These are phyloP conservation scores for Inga oerstediana DNA, from an alignment of 306 rosid species.

Conservation along the genomic window DNA sequence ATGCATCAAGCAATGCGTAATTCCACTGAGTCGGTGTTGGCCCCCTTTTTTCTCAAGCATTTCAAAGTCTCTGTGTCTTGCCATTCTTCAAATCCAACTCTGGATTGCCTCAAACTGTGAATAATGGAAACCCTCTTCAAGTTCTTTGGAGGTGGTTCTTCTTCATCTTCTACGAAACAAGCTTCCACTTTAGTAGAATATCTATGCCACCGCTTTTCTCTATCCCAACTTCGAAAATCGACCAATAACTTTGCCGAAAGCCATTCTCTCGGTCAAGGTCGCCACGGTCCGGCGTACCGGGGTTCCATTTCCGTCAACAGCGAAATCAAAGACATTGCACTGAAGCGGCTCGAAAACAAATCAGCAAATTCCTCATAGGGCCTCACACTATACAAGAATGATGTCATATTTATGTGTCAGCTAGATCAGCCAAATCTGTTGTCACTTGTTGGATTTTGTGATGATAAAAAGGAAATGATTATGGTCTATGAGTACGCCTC, in stretches of 20 bases:
- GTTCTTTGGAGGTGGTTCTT: too few relatives aligned
- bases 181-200: not conserved
- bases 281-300: not conserved
- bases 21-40: too few relatives aligned
- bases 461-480: not conserved
- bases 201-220: slow-evolving; percentile 14
- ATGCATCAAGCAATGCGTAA: too few relatives aligned
- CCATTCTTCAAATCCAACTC: too few relatives aligned
- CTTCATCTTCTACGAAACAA: not conserved
- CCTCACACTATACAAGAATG: not conserved
- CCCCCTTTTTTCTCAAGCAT: too few relatives aligned
- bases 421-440: not conserved
- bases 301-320: not conserved
- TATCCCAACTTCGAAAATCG: not conserved
- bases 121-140: not conserved
- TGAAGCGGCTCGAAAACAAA: not conserved
- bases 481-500: not conserved
- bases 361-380: not conserved
- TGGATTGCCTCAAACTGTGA: too few relatives aligned
- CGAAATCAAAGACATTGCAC: not conserved
- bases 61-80: too few relatives aligned
- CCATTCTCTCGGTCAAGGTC: not conserved
- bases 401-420: not conserved
- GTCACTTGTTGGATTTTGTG: slow-evolving; percentile 1
- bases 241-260: not conserved